Base-by-base conservation (phyloP, 495 filamentous ascomycete genomes). In the Hypoxylon perforatum region DNA sequence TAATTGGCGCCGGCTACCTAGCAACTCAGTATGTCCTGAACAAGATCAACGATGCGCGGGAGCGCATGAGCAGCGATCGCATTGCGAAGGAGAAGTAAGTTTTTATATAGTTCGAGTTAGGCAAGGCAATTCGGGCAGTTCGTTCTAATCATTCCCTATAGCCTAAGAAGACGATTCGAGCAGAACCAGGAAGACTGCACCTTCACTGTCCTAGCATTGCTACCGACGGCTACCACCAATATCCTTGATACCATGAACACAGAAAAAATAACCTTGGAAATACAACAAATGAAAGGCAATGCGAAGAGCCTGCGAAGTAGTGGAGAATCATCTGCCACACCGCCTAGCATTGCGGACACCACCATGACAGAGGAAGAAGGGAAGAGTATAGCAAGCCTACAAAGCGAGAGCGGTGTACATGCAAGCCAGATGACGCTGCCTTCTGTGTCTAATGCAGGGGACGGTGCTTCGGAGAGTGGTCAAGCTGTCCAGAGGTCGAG, bases 181-280 rank as follows among this genome's bases (percentile, higher is more conserved):
- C 95, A 98, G 76, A 98, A 99, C 73, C 95, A 99, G 70, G 94
- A 96, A 74, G 96, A 98, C 77, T 99, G 95, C 77, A 97, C 93
- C 46, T 96, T 92, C 76, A 99, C 95, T n/a, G 92, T 98, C 21
- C 89, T 97, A 14, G 95, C 92, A n/a, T 83, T 99, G 52, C 83
- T 99, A 10, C 96, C 96, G 1, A 95, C 93, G 30, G 92, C 92
- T 4, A 92, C 92, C 7, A 87, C 94, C 58, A 91, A 96, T 71
- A 92, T 99, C 62, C 80, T 97, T 60, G 88, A 92, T 61, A 90
- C 90, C 14, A 83, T 97, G 60, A 92, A 94, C 19, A 95, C 96
- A 21, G 95, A 98, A 76, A 86, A 90, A 55, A 89, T 96, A 56
- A 91, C 93, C 6, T 88, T 91, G 42, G 94, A 98, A 76, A 84